These are phyloP conservation scores for Theileria sp. DNA, from an alignment of 169 alveolate species.

Conservation along the genomic window DNA sequence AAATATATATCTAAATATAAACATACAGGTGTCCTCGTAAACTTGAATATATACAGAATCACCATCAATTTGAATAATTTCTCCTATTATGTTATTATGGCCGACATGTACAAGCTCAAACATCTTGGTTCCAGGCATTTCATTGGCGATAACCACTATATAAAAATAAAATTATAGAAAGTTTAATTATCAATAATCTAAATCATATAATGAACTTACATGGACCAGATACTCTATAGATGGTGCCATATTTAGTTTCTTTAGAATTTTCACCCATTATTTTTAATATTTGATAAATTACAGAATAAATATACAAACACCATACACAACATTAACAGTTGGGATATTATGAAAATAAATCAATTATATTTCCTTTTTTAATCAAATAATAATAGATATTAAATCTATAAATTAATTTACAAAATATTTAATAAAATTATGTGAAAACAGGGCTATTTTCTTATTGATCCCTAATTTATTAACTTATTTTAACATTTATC, in stretches of 20 bases:
- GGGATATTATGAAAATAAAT: background rate
- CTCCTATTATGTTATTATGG: conserved; percentile 96
- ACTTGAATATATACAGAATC: conserved; percentile 97
- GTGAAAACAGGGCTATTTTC: background rate
- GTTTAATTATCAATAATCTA: background rate
- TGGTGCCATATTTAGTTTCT: conserved; percentile 77
- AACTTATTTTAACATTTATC: background rate
- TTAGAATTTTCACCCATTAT: background rate
- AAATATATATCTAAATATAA: background rate
- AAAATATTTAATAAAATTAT: too few species aligned
- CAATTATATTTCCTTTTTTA: background rate
- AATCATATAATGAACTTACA: conserved; percentile 34
- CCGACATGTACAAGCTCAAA: conserved; percentile 96
- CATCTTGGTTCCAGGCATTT: conserved; percentile 99
- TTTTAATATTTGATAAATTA: background rate
- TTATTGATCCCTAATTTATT: background rate
- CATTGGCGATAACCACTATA: conserved; percentile 95
- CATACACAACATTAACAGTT: conserved; percentile 8
- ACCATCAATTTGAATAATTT: conserved; percentile 95
- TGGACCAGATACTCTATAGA: conserved; percentile 94
- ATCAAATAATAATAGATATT: background rate
- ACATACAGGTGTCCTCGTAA: conserved; percentile 94
- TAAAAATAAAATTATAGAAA: background rate
- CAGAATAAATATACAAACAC: background rate
- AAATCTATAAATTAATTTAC: too few species aligned